Evolutionary conservation across 2,329 filamentous ascomycete genomes (phyloP).

Genomic region (Penicillium olsonii): DNA sequence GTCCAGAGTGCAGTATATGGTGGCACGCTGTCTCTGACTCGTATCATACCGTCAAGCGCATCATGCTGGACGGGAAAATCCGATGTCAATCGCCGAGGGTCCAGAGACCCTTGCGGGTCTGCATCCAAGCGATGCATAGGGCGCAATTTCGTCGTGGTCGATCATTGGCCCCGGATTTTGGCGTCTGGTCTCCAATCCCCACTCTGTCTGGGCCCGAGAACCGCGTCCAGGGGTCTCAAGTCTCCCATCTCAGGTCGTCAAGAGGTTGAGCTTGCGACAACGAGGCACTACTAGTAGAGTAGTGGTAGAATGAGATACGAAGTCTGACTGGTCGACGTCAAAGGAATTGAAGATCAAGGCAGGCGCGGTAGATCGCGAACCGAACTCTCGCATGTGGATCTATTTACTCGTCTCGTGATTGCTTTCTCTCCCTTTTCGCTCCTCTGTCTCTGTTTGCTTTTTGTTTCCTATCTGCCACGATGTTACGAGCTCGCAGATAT

Average conservation of each 20-base stretch:
- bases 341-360: neutral
- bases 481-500: conserved; percentile 53
- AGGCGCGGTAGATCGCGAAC: conserved; percentile 1
- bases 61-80: too few species aligned
- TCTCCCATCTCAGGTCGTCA: too few species aligned
- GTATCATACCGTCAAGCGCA: too few species aligned
- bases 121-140: neutral
- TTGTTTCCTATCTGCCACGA: conserved; percentile 24
- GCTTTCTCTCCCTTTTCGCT: conserved; percentile 9
- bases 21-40: too few species aligned
- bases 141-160: neutral
- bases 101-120: conserved; percentile 4
- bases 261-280: too few species aligned
- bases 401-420: conserved; percentile 10
- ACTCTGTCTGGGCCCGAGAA: conserved; percentile 2
- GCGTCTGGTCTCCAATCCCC: conserved; percentile 3
- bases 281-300: too few species aligned
- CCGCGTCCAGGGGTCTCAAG: neutral
- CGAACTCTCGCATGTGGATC: conserved; percentile 8
- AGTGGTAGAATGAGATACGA: too few species aligned
- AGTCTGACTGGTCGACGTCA: too few species aligned
- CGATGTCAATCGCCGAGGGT: neutral
- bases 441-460: neutral
- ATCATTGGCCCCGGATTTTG: conserved; percentile 10
- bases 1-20: too few species aligned